Evolutionary conservation across 164 flowering plant species (phyloP), one percentile per base, ranked within the genome.

Genomic region (Warburgia ugandensis): DNA sequence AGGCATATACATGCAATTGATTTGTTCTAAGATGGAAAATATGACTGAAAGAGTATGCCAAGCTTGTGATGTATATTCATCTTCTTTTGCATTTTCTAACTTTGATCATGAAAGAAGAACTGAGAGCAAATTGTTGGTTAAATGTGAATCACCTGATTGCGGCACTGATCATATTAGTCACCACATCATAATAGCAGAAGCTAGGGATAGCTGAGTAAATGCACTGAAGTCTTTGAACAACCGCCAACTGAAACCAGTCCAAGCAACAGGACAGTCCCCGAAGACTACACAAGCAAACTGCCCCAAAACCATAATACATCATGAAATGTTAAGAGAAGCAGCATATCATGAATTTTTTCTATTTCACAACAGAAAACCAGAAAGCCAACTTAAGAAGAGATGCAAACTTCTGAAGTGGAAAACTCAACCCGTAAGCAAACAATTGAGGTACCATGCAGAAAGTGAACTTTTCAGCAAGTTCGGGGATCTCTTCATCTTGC

Each of bases 351-450:
- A 57, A 57, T 17, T 58, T 51, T 4, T 61, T 57, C 2, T 68
- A 27, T 1, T 54, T 51, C 6, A 68, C 57, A 1, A 77, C 5
- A 58, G 61, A 16, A 71, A 63, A 5, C 78, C 65, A 3, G 66
- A 42, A 0, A 78, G 37, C 80, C 80, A 78, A 29, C 76, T 64
- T 0, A 61, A 16, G 11, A 64, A 43, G n/a, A 17, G 68, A 72
- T 5, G 68, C 32, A 40, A 64, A 72, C 62, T 66, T 68, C 28
- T 66, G 70, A 11, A 61, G 39, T 0, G 72, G 68, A 25, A 68
- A 58, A 25, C 56, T 63, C 6, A 72, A 8, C 2, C 56, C 70
- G 42, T 61, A 68, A 5, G 65, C 60, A 25, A 61, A 64, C 5
- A 64, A 41, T n/a, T 64, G 55, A 1, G 75, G 75, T 32, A 71